These are phyloP conservation scores for Casuarina cunninghamiana DNA, from an alignment of 306 rosid species.

Conservation along the genomic window DNA sequence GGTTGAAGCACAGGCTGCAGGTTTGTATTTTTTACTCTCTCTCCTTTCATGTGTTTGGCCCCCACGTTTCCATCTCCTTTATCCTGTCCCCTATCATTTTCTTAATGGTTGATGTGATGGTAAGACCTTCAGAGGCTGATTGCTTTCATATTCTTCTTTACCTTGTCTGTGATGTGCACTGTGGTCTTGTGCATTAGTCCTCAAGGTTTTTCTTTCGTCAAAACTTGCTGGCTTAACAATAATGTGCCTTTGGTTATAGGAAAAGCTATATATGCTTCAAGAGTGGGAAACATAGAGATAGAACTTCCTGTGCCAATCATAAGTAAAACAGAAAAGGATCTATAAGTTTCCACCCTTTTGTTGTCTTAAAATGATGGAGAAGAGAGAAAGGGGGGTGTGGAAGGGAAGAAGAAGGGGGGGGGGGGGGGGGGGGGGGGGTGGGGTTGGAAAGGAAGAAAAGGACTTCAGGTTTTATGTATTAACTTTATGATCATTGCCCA, in stretches of 20 bases:
- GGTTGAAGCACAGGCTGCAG: constrained; percentile 71
- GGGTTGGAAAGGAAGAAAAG: no score
- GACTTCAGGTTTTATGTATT: not conserved
- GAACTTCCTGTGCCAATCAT: not conserved
- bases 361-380: not conserved
- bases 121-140: not conserved
- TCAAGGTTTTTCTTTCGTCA: constrained; percentile 5
- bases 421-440: no score
- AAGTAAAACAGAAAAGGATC: not conserved
- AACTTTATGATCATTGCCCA: not conserved
- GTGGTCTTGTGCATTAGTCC: not conserved
- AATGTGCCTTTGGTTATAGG: not conserved
- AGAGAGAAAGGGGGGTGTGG: not conserved
- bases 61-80: not conserved
- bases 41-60: not conserved
- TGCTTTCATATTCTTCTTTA: not conserved
- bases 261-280: not conserved
- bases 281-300: not conserved
- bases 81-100: no score
- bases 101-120: not conserved
- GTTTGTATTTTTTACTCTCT: constrained; percentile 33
- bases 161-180: not conserved
- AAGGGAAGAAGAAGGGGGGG: no score
- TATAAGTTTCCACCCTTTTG: not conserved
- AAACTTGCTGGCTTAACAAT: not conserved